Conservation (phyloP, 2,329 filamentous ascomycete species). For the Thermoascus crustaceus region DNA sequence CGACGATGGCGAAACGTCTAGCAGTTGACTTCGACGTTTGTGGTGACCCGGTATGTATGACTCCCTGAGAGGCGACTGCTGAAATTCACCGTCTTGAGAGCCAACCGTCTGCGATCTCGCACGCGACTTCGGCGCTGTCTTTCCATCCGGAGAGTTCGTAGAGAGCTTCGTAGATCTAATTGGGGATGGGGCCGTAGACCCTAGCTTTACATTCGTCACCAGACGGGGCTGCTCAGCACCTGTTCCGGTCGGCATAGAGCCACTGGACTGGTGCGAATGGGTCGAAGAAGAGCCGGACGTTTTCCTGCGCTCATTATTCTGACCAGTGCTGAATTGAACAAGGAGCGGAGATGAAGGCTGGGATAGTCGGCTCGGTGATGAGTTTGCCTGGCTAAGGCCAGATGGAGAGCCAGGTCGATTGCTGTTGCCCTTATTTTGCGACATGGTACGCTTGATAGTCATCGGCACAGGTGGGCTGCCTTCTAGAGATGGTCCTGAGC, state of each 20-base stretch:
- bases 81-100: slow-evolving; percentile 80
- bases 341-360: slow-evolving; percentile 82
- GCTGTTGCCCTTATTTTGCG: slow-evolving; percentile 68
- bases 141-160: slow-evolving; percentile 51
- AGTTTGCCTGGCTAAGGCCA: slow-evolving; percentile 65
- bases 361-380: slow-evolving; percentile 80
- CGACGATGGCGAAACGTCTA: slow-evolving; percentile 93
- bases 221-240: slow-evolving; percentile 64
- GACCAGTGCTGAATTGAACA: slow-evolving; percentile 88
- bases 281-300: slow-evolving; percentile 83
- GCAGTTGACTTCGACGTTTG: slow-evolving; percentile 86
- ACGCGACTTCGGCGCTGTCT: slow-evolving; percentile 55
- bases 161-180: slow-evolving; percentile 37
- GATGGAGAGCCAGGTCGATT: slow-evolving; percentile 86
- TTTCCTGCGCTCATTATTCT: slow-evolving; percentile 76
- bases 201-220: slow-evolving; percentile 42
- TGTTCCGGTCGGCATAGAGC: slow-evolving; percentile 60
- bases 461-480: slow-evolving; percentile 76
- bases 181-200: slow-evolving; percentile 48
- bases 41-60: slow-evolving; percentile 61
- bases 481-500: slow-evolving; percentile 64
- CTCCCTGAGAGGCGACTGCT: slow-evolving; percentile 56
- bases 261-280: slow-evolving; percentile 68
- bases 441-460: slow-evolving; percentile 72
- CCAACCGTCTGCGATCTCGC: slow-evolving; percentile 87